phyloP scores from a whole-genome alignment of 768 basidiomycete species.

The Termitomyces sp. region DNA sequence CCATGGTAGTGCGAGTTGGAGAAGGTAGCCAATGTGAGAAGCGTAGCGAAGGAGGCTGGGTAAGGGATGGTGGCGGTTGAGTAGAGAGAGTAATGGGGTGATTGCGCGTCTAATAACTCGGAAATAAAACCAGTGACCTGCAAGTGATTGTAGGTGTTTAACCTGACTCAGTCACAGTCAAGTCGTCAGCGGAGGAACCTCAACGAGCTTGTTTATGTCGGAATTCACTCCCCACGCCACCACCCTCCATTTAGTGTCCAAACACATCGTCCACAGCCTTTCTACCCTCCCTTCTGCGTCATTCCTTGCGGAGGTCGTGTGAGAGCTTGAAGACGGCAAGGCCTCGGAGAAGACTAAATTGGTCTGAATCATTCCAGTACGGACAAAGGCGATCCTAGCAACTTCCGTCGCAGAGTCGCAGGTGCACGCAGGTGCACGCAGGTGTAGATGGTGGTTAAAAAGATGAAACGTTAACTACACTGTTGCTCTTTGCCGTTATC shows the following conservation, averaged over 20 bases:
- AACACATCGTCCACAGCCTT: background rate
- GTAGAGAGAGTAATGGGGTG: slow-evolving; percentile 7
- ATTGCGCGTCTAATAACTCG: slow-evolving; percentile 13
- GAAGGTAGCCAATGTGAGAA: slow-evolving; percentile 18
- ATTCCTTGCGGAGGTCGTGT: background rate
- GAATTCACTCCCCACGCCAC: slow-evolving; percentile 6
- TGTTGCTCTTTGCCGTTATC: slow-evolving; percentile 11
- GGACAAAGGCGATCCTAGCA: background rate
- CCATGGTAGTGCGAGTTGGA: slow-evolving; percentile 39
- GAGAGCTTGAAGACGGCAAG: background rate
- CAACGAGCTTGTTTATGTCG: slow-evolving; percentile 3
- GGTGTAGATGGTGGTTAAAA: slow-evolving; percentile 2
- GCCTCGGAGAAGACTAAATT: background rate
- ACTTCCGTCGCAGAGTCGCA: background rate
- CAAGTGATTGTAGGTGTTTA: slow-evolving; percentile 6
- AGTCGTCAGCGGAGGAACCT: slow-evolving; percentile 11
- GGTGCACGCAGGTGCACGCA: background rate
- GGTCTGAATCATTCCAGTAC: background rate
- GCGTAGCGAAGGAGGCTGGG: background rate
- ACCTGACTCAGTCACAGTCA: slow-evolving; percentile 17
- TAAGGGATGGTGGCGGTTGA: slow-evolving; percentile 10
- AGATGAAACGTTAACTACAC: background rate
- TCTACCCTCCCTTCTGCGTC: background rate
- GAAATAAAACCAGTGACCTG: slow-evolving; percentile 14
- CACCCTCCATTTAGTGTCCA: background rate